Evolutionary conservation across 2,329 filamentous ascomycete genomes (phyloP).

Genomic region (Fusarium tricinctum): DNA sequence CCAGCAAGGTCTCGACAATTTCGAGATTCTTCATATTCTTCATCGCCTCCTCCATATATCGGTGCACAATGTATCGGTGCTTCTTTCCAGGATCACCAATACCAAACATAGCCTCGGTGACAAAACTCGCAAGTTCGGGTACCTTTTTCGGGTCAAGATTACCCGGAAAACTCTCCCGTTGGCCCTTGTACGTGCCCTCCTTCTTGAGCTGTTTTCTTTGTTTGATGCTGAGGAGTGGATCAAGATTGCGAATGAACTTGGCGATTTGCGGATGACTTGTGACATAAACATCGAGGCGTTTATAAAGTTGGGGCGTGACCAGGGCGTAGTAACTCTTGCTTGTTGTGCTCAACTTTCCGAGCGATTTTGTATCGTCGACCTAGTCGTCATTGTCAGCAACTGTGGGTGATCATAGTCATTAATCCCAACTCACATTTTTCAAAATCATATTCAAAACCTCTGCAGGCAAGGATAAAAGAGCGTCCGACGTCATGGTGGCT

Average conservation of each 20-base stretch:
- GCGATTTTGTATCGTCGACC: slow-evolving; percentile 7
- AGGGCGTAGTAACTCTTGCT: slow-evolving; percentile 36
- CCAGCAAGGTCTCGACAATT: slow-evolving; percentile 14
- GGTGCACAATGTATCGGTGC: slow-evolving; percentile 26
- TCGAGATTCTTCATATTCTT: slow-evolving; percentile 34
- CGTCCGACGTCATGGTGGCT: background rate
- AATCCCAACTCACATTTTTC: slow-evolving; percentile 2
- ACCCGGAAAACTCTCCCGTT: slow-evolving; percentile 31
- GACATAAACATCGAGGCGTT: slow-evolving; percentile 18
- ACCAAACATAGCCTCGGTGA: slow-evolving; percentile 26
- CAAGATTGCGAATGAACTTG: slow-evolving; percentile 38
- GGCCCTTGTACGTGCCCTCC: slow-evolving; percentile 35
- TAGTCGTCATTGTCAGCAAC: background rate
- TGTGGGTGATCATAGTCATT: fast-evolving
- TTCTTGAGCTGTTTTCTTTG: slow-evolving; percentile 40
- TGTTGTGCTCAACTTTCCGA: slow-evolving; percentile 32
- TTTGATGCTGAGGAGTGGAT: slow-evolving; percentile 28
- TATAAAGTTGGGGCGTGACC: slow-evolving; percentile 32
- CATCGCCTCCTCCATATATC: slow-evolving; percentile 40
- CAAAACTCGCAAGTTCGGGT: slow-evolving; percentile 18
- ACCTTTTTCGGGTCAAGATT: slow-evolving; percentile 2
- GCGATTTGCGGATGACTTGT: slow-evolving; percentile 32
- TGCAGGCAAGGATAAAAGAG: slow-evolving; percentile 19
- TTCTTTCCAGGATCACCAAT: slow-evolving; percentile 20
- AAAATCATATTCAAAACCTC: slow-evolving; percentile 39